Percentiles rank a stretch among this genome's conserved stretches.
phyloP scores from a whole-genome alignment of 768 basidiomycete species.

The Cystofilobasidium bisporidii region DNA sequence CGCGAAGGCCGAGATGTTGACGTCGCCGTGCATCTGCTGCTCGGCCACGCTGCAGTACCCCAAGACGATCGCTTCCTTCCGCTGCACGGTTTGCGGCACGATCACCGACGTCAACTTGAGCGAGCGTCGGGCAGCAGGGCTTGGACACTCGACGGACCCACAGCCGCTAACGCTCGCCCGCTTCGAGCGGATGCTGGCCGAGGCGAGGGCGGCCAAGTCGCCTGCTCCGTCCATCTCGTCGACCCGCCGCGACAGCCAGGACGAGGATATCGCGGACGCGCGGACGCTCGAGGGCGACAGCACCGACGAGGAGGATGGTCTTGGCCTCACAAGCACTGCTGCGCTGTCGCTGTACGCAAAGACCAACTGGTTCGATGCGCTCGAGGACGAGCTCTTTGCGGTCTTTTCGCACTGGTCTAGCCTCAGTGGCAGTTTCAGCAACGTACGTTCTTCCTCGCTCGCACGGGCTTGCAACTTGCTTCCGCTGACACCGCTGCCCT shows the following conservation, averaged over 20 bases:
- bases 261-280: slow-evolving; percentile 21
- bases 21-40: slow-evolving; percentile 25
- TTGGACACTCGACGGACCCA: slow-evolving; percentile 18
- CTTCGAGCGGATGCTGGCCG: slow-evolving; percentile 16
- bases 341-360: not conserved
- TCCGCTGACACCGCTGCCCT: not conserved
- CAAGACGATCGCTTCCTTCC: slow-evolving; percentile 3
- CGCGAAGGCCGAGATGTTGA: slow-evolving; percentile 10
- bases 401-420: slow-evolving; percentile 14
- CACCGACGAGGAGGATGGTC: slow-evolving; percentile 16
- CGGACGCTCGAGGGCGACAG: slow-evolving; percentile 27
- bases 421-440: slow-evolving; percentile 9
- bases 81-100: slow-evolving; percentile 27
- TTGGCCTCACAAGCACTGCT: not conserved
- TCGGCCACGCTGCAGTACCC: slow-evolving; percentile 21
- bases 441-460: slow-evolving; percentile 8
- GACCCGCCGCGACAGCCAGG: not conserved
- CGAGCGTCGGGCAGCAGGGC: slow-evolving; percentile 12
- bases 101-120: slow-evolving; percentile 23
- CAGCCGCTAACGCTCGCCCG: slow-evolving; percentile 13
- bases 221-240: not conserved
- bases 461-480: not conserved
- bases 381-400: slow-evolving; percentile 4
- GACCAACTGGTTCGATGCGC: not conserved
- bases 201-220: slow-evolving; percentile 1